Base-by-base conservation (phyloP, 345 rosid genomes). In the Zanthoxylum bungeanum region DNA sequence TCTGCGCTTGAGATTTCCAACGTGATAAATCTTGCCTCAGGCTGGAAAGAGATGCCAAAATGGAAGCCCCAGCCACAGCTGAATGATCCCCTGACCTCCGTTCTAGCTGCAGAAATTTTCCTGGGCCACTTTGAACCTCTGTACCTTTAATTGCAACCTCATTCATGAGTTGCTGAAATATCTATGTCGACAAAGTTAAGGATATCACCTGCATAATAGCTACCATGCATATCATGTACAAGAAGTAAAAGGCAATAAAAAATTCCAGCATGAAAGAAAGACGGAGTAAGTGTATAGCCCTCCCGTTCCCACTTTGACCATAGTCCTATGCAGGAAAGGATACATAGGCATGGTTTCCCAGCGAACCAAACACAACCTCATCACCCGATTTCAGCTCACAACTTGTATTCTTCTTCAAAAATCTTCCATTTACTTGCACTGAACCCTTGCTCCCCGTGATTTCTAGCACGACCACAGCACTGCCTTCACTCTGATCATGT, bases 401-500 rank as follows among this genome's bases (percentile, higher is more conserved):
- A 39, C 21, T 77, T 59, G 80, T n/a, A 42, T 60, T 81, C 82
- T 75, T 87, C 85, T 75, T 82, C 74, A 91, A 72, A 65, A 72
- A n/a, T 47, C 44, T 77, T 63, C 94, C 88, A 70, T 93, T 91
- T 66, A 84, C 82, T 86, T 77, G 88, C 71, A 93, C 88, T 12
- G 72, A 71, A 67, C 97, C 97, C 75, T 81, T 83, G 87, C 81
- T 84, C 39, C 97, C 97, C 1, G 72, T 77, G 86, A 84, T 81
- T 78, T 88, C 97, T 72, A 93, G 84, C 62, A 82, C 64, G 11
- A 94, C 97, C 57, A 71, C 86, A 65, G 73, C 80, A 75, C 73
- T 69, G 65, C 87, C 87, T 79, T 84, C 86, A n/a, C 70, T 79
- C 98, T 93, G 98, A 83, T 81, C 89, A 90, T 82, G 96, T 81